Evolutionary conservation across 2,329 filamentous ascomycete genomes (phyloP).

Genomic region (Lasiodiplodia sp.): DNA sequence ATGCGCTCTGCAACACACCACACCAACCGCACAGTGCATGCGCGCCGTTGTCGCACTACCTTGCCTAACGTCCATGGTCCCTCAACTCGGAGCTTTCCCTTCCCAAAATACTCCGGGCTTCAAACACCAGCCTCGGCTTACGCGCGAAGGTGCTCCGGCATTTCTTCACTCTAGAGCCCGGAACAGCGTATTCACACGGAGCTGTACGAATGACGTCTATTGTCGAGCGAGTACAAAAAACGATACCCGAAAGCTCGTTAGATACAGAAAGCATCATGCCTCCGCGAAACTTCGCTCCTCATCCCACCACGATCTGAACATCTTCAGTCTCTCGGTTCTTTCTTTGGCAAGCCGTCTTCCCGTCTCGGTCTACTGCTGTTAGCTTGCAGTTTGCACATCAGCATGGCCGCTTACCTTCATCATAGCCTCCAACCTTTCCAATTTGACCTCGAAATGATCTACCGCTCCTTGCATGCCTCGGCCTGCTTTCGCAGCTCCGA

Average conservation of each 20-base stretch:
- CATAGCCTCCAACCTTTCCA: conserved; percentile 42
- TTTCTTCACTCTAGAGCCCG: too few relatives aligned
- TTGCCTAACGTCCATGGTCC: neutral
- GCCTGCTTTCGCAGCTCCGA: conserved; percentile 69
- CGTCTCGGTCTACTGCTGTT: conserved; percentile 6
- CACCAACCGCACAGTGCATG: neutral
- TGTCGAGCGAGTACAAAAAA: neutral
- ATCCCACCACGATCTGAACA: conserved; percentile 31
- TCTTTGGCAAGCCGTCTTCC: conserved; percentile 19
- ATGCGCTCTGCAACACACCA: conserved; percentile 3
- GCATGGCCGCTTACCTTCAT: conserved; percentile 36
- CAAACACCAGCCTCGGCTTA: too few relatives aligned
- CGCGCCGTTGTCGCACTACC: conserved; percentile 18
- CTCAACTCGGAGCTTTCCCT: neutral
- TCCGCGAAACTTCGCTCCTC: conserved; percentile 26
- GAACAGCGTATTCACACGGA: too few relatives aligned
- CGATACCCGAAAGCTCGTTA: neutral
- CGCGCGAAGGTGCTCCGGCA: too few relatives aligned
- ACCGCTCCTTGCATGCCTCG: conserved; percentile 40
- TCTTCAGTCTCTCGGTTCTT: conserved; percentile 29
- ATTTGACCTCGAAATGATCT: conserved; percentile 47
- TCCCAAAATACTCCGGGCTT: too few relatives aligned
- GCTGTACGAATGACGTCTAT: neutral
- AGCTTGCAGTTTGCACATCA: neutral
- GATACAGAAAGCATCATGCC: neutral